Percentiles rank a stretch among this genome's conserved stretches.
Evolutionary conservation across 2,329 filamentous ascomycete genomes (phyloP).

Genomic region (Scopulariopsis brevicaulis): DNA sequence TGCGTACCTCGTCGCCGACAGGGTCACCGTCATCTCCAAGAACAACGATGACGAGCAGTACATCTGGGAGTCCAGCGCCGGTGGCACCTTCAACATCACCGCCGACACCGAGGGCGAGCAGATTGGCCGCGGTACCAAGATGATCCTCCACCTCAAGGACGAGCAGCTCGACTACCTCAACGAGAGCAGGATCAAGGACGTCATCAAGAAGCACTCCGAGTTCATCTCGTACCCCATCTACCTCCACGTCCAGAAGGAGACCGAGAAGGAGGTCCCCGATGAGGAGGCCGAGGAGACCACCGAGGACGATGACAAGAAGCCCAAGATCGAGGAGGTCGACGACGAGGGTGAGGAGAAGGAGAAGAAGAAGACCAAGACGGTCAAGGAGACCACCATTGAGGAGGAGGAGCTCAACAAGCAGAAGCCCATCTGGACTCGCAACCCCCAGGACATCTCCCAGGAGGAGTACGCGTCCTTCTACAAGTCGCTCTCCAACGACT

Average conservation of each 20-base stretch:
- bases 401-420: conserved; percentile 99
- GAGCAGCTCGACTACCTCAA: conserved; percentile 98
- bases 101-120: conserved; percentile 85
- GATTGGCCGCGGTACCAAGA: conserved; percentile 91
- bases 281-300: conserved; percentile 70
- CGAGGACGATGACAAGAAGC: conserved; percentile 78
- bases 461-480: conserved; percentile 99
- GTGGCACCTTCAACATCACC: conserved; percentile 90
- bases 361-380: conserved; percentile 97
- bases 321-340: conserved; percentile 87
- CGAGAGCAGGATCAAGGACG: conserved; percentile 99
- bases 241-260: conserved; percentile 98
- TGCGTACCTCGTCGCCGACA: conserved; percentile 97
- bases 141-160: conserved; percentile 98
- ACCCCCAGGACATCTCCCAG: conserved; percentile 85
- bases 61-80: conserved; percentile 95
- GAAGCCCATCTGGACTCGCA: conserved; percentile 99
- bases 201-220: conserved; percentile 99
- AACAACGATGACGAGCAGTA: conserved; percentile 99
- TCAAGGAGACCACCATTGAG: conserved; percentile 98
- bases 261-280: conserved; percentile 95
- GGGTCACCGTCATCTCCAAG: conserved; percentile 92
- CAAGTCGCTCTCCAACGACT: conserved; percentile 99
- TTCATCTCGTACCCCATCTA: conserved; percentile 99
- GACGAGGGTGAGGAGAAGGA: conserved; percentile 76